phyloP scores from a whole-genome alignment of 1,284 basidiomycete genomes.

The Anthracocystis panici-leucophaei region DNA sequence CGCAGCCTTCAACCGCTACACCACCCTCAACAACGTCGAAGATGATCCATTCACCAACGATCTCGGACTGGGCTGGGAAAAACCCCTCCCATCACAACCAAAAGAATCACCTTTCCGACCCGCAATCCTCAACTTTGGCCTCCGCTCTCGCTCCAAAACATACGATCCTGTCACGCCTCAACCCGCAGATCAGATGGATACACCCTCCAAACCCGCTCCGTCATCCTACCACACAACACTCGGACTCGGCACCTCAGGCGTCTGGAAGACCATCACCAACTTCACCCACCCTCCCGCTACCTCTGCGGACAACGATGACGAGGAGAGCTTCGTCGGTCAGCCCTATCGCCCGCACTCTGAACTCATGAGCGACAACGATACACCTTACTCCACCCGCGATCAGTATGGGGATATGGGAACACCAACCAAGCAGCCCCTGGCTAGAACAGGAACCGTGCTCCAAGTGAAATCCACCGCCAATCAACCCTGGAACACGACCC shows the following conservation, averaged over 20 bases:
- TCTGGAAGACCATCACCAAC: constrained; percentile 34
- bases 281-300: constrained; percentile 4
- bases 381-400: constrained; percentile 18
- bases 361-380: constrained; percentile 36
- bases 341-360: constrained; percentile 16
- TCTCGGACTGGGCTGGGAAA: constrained; percentile 6
- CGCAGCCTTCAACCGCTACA: not conserved
- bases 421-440: constrained; percentile 18
- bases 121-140: constrained; percentile 29
- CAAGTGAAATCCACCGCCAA: constrained; percentile 23
- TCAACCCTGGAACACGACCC: constrained; percentile 29
- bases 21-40: not conserved
- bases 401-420: constrained; percentile 1
- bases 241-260: constrained; percentile 34
- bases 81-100: constrained; percentile 37
- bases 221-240: not conserved
- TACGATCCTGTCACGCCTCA: constrained; percentile 20
- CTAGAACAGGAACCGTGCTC: constrained; percentile 19
- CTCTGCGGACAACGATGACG: constrained; percentile 16
- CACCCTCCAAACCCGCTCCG: constrained; percentile 18
- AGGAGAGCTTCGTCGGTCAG: constrained; percentile 29
- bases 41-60: constrained; percentile 19
- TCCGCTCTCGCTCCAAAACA: constrained; percentile 33
- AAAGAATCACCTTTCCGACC: constrained; percentile 40
- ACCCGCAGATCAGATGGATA: constrained; percentile 10